Evolutionary conservation across 179 eudicot genomes (phyloP), one percentile per base, ranked within the genome.

Genomic region (Heliamphora pulchella): DNA sequence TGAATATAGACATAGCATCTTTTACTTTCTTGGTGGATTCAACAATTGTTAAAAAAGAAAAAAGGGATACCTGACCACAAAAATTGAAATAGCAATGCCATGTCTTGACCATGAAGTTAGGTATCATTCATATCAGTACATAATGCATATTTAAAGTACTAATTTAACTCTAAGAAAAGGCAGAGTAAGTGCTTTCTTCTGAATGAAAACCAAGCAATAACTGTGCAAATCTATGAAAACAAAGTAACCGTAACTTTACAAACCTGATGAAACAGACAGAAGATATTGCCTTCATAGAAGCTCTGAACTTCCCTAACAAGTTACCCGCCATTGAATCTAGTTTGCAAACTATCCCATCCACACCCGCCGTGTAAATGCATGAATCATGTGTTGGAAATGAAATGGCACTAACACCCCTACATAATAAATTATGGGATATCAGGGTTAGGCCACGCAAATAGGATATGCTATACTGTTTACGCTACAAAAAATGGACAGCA

Each of bases 321-420:
- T 90, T 94, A 31, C 99, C 99, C 8, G 94, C 79, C 83, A 83
- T 71, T 20, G 92, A 85, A 66, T 96, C 97, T 83, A 96, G 85
- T 84, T 94, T 90, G 85, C 93, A 94, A 71, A 92, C 87, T 86
- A 91, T 90, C 14, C 99, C 99, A 90, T 94, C 98, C 63, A 89
- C 91, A 71, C 99, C 99, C 79, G 97, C 89, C 48, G 97, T 89
- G 73, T 87, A 96, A 71, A 96, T 82, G 83, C 82, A 89, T 67
- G 91, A 88, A 81, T 85, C 88, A 71, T 84, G 83, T 43, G 77
- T 43, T 74, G 93, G 90, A 81, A 80, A 89, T 54, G 97, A 89
- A 59, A 96, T 82, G 50, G 99, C 86, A 79, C 74, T 89, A 67
- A 92, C 99, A 69, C 99, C 99, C 80, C 99, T 96, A 88, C 86